A percentile compares a stretch with the other conserved stretches of the same genome.
Conservation (phyloP, 768 basidiomycete species). For the Amanita pallidorosea region DNA sequence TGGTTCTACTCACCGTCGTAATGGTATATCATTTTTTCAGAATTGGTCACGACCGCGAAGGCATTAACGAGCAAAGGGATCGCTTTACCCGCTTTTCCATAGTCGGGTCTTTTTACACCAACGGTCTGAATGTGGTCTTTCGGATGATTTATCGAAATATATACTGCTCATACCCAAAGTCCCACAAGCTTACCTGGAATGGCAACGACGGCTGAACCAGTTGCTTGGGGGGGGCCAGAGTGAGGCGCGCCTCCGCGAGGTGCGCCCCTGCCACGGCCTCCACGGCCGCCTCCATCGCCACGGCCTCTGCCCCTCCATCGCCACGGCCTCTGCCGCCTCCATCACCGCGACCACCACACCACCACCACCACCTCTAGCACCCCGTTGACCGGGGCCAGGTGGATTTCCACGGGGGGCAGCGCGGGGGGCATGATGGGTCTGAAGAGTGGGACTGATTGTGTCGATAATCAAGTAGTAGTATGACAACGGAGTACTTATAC, state of each 20-base stretch:
- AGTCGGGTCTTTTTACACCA: constrained; percentile 53
- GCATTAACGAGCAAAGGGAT: constrained; percentile 35
- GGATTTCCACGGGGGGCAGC: constrained; percentile 7
- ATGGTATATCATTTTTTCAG: constrained; percentile 51
- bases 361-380: constrained; percentile 3
- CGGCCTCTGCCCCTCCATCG: constrained; percentile 2
- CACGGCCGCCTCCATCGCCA: background rate
- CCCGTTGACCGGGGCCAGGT: background rate
- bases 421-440: constrained; percentile 8
- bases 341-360: background rate
- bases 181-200: constrained; percentile 12
- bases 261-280: background rate
- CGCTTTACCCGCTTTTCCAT: constrained; percentile 36
- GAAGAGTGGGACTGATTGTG: background rate
- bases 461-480: background rate
- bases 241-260: constrained; percentile 11
- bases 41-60: constrained; percentile 33
- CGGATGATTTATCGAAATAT: constrained; percentile 2
- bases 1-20: constrained; percentile 45
- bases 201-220: constrained; percentile 8
- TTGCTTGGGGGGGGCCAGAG: constrained; percentile 10
- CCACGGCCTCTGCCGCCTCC: constrained; percentile 1
- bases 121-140: constrained; percentile 30
- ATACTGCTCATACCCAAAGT: constrained; percentile 2
- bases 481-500: background rate